Evolutionary conservation across 306 rosid species (phyloP).

Genomic region (Vachellia pachyceras): DNA sequence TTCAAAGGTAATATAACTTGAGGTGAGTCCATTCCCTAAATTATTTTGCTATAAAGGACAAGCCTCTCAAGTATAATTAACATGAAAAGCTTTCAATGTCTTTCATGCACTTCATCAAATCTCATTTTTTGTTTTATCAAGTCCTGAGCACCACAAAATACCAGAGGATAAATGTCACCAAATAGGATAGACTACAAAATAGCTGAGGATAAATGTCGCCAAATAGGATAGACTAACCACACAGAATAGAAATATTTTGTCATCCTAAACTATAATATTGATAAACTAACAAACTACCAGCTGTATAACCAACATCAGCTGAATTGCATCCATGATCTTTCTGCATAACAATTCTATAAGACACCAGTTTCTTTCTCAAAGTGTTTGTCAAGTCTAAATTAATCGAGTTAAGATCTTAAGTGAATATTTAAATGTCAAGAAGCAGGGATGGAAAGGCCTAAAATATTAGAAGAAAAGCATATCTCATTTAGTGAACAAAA

Average conservation of each 20-base stretch:
- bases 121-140: neutral
- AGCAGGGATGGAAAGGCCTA: conserved; percentile 1
- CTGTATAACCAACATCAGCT: conserved; percentile 10
- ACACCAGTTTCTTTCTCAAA: conserved; percentile 2
- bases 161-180: neutral
- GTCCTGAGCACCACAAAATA: conserved; percentile 6
- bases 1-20: neutral
- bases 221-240: no score
- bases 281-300: conserved; percentile 2
- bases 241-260: neutral
- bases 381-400: neutral
- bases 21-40: neutral
- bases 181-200: no score
- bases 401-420: conserved; percentile 30
- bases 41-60: neutral
- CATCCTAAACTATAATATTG: conserved; percentile 4
- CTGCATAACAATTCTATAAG: conserved; percentile 8
- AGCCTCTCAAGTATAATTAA: neutral
- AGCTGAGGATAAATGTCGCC: no score
- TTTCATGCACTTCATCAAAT: conserved; percentile 4
- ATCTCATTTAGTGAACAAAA: neutral
- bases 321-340: neutral
- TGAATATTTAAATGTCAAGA: conserved; percentile 16
- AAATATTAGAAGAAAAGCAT: neutral
- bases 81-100: no score